Evolutionary conservation across 768 basidiomycete genomes (phyloP).

Genomic region (Termitomyces bulborhizus): DNA sequence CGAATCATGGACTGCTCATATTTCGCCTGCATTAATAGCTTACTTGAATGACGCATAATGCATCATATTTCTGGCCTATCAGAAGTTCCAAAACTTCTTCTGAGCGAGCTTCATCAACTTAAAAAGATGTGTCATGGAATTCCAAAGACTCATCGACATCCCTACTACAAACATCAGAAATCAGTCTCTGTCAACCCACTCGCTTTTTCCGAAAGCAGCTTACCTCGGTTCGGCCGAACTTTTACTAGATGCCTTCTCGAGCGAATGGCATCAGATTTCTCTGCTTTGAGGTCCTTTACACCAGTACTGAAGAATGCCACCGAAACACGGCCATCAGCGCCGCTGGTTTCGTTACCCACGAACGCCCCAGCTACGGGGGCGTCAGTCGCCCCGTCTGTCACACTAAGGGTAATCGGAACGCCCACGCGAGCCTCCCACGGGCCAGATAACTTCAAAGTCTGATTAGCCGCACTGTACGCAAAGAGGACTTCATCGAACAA

Average conservation of each 20-base stretch:
- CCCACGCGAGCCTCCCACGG: constrained; percentile 10
- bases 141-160: neutral
- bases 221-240: neutral
- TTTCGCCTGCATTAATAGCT: neutral
- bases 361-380: constrained; percentile 26
- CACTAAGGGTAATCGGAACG: constrained; percentile 24
- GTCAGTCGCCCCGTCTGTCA: constrained; percentile 30
- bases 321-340: constrained; percentile 21
- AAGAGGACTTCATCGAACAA: constrained; percentile 1
- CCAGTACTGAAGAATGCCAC: constrained; percentile 22
- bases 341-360: constrained; percentile 19
- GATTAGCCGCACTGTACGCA: neutral
- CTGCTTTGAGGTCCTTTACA: constrained; percentile 23
- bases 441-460: neutral
- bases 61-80: neutral
- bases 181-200: neutral
- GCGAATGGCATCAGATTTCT: constrained; percentile 24
- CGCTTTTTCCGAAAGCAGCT: neutral
- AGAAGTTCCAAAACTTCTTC: neutral
- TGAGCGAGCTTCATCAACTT: neutral
- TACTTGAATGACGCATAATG: neutral
- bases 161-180: neutral
- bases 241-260: constrained; percentile 17
- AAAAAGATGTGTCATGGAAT: neutral
- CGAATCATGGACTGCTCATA: no score